These are phyloP conservation scores for Dipodascopsis tothii DNA, from an alignment of 805 yeast genomes.

Conservation along the genomic window DNA sequence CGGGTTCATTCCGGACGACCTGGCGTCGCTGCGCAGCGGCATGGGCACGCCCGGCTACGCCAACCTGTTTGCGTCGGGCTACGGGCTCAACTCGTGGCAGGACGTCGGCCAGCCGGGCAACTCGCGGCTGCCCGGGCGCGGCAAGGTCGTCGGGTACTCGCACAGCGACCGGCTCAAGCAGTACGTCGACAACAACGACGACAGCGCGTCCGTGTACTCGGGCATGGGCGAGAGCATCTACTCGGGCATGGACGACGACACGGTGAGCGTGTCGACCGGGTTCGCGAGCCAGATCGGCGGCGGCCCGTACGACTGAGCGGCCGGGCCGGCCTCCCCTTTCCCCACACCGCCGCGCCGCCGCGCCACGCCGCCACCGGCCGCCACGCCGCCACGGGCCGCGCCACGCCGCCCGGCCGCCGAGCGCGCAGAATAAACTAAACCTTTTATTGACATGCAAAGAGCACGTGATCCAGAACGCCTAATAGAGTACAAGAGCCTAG, in stretches of 20 bases:
- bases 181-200: conserved; percentile 19
- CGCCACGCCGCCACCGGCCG: too few species aligned
- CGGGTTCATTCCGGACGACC: conserved; percentile 33
- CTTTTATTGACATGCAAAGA: background rate
- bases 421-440: too few species aligned
- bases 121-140: background rate
- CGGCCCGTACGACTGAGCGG: conserved; percentile 8
- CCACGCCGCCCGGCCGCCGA: too few species aligned
- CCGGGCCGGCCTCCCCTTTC: too few species aligned
- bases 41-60: conserved; percentile 11
- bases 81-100: conserved; percentile 12
- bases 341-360: too few species aligned
- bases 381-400: too few species aligned
- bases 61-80: conserved; percentile 18
- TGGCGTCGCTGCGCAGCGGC: conserved; percentile 7
- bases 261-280: conserved; percentile 23
- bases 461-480: background rate
- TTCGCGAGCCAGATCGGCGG: conserved; percentile 26
- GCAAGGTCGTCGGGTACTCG: conserved; percentile 10
- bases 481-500: background rate
- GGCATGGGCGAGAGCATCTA: conserved; percentile 15
- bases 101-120: background rate
- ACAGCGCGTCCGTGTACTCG: conserved; percentile 12
- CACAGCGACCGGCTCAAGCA: conserved; percentile 24
- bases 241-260: conserved; percentile 22